Evolutionary conservation across 1,284 basidiomycete genomes (phyloP).

Genomic region (Tetrapyrgos nigripes): DNA sequence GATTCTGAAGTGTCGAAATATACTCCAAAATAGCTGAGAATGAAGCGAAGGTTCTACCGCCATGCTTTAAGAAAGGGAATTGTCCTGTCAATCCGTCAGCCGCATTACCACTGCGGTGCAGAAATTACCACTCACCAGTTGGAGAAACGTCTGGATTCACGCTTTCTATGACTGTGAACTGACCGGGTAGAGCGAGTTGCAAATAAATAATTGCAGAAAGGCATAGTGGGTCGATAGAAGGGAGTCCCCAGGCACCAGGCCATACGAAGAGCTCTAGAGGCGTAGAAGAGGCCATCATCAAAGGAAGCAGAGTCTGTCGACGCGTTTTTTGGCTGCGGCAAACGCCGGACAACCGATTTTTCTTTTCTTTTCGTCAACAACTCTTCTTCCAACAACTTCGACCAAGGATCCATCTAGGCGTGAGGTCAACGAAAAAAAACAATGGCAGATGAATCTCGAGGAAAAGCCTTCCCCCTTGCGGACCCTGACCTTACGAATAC

Average conservation of each 20-base stretch:
- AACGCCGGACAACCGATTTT: too few species aligned
- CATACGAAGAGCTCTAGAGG: conserved; percentile 60
- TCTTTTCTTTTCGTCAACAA: not conserved
- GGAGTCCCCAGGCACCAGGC: conserved; percentile 67
- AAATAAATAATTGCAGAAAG: conserved; percentile 69
- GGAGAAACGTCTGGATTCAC: conserved; percentile 75
- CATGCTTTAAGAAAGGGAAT: conserved; percentile 72
- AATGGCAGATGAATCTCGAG: conserved; percentile 68
- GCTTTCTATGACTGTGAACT: conserved; percentile 60
- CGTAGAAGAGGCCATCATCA: not conserved
- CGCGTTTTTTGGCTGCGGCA: too few species aligned
- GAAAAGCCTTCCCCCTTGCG: conserved; percentile 95
- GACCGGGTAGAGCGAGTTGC: conserved; percentile 68
- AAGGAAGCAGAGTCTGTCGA: too few species aligned
- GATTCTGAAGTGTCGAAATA: conserved; percentile 43
- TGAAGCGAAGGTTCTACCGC: conserved; percentile 53
- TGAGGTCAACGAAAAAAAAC: conserved; percentile 64
- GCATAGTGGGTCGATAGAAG: conserved; percentile 71
- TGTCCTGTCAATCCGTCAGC: conserved; percentile 54
- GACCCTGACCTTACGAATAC: conserved; percentile 92
- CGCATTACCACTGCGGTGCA: not conserved
- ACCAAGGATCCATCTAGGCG: conserved; percentile 80
- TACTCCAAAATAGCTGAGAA: conserved; percentile 70
- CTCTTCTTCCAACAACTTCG: conserved; percentile 27
- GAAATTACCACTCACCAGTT: conserved; percentile 60